phyloP scores from a whole-genome alignment of 805 yeast genomes.

The Zygosaccharomyces bisporus region DNA sequence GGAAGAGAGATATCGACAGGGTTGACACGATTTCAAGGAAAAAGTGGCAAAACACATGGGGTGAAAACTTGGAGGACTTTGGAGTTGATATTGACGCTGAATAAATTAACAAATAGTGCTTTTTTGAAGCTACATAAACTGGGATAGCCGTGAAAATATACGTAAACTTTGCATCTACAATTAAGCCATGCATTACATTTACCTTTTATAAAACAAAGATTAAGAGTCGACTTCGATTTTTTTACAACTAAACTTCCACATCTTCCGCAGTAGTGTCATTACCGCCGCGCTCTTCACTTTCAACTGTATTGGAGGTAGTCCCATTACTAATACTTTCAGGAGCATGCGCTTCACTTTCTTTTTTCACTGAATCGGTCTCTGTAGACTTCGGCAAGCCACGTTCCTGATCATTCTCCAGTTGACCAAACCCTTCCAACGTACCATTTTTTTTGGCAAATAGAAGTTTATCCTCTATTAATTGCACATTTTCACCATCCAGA shows the following conservation, averaged over 20 bases:
- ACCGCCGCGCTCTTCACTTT: constrained; percentile 29
- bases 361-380: constrained; percentile 11
- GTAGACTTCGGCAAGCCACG: constrained; percentile 1
- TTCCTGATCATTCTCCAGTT: constrained; percentile 1
- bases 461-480: constrained; percentile 24
- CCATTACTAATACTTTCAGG: constrained; percentile 11
- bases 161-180: no score
- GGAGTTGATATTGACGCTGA: constrained; percentile 82
- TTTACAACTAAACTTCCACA: constrained; percentile 41
- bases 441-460: constrained; percentile 23
- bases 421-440: constrained; percentile 14
- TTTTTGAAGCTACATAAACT: background rate
- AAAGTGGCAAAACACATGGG: constrained; percentile 72
- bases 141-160: background rate
- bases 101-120: constrained; percentile 19
- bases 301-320: constrained; percentile 11
- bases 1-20: constrained; percentile 34
- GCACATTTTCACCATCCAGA: constrained; percentile 41
- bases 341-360: constrained; percentile 1
- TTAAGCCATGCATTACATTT: no score
- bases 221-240: no score
- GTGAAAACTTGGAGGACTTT: constrained; percentile 79
- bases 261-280: constrained; percentile 45
- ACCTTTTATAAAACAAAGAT: background rate
- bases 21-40: constrained; percentile 38